phyloP scores from a whole-genome alignment of 169 alveolate species.

The Cryptosporidium muris region DNA sequence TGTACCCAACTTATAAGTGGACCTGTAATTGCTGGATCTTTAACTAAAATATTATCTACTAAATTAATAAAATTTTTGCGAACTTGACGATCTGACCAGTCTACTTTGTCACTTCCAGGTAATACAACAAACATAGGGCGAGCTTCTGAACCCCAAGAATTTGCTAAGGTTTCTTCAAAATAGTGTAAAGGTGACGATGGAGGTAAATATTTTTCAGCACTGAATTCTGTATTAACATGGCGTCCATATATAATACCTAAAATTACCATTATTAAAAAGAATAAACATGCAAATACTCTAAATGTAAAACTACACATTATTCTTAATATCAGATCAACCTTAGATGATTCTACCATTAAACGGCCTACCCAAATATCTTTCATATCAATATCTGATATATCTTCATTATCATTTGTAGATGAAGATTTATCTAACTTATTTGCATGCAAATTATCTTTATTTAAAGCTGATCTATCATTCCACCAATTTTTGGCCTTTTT shows the following conservation, averaged over 20 bases:
- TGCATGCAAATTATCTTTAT: not conserved
- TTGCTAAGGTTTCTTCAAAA: conserved; percentile 53
- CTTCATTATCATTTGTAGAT: not conserved
- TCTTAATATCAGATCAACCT: conserved; percentile 60
- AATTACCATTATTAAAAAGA: conserved; percentile 28
- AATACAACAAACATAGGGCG: conserved; percentile 46
- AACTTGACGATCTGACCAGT: conserved; percentile 16
- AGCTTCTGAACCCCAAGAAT: conserved; percentile 58
- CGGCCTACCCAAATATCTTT: conserved; percentile 68
- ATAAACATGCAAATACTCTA: conserved; percentile 58
- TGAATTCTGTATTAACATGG: conserved; percentile 58
- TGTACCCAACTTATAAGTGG: conserved; percentile 69
- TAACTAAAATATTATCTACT: conserved; percentile 42
- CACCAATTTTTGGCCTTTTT: conserved; percentile 64
- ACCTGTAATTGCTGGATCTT: conserved; percentile 56
- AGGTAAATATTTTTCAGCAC: conserved; percentile 62
- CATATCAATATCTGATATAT: conserved; percentile 11
- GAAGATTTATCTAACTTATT: not conserved
- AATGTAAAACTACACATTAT: conserved; percentile 64
- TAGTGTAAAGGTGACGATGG: conserved; percentile 58
- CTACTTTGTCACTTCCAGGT: conserved; percentile 56
- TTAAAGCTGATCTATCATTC: conserved; percentile 27
- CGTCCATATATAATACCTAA: conserved; percentile 27
- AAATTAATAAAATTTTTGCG: conserved; percentile 44
- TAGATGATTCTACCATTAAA: conserved; percentile 65